Conservation (phyloP, 208 protist species). For the Leptomonas pyrrhocoris region DNA sequence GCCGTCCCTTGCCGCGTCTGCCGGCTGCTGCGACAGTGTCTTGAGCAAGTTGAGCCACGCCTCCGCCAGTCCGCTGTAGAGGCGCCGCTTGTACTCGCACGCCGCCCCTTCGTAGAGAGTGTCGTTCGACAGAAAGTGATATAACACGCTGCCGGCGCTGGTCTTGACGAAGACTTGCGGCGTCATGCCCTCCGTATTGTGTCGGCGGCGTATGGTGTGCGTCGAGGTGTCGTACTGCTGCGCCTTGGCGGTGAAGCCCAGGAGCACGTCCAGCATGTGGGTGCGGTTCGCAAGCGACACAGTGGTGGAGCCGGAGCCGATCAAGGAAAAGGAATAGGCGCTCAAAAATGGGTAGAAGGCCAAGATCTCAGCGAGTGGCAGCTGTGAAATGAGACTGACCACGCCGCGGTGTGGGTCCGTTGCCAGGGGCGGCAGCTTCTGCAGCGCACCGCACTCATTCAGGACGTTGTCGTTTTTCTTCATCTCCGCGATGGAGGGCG, state of each 20-base stretch:
- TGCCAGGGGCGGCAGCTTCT: constrained; percentile 13
- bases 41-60: constrained; percentile 68
- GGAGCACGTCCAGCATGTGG: constrained; percentile 73
- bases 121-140: constrained; percentile 87
- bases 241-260: constrained; percentile 64
- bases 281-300: constrained; percentile 73
- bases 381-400: constrained; percentile 54
- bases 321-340: constrained; percentile 74
- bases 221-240: constrained; percentile 75
- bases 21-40: constrained; percentile 13
- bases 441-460: constrained; percentile 41
- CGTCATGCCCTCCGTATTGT: constrained; percentile 40
- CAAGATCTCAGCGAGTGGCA: constrained; percentile 83
- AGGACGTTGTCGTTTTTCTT: constrained; percentile 59
- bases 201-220: constrained; percentile 52
- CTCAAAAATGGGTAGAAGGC: constrained; percentile 87
- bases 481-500: constrained; percentile 53
- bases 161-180: constrained; percentile 51
- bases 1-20: not conserved
- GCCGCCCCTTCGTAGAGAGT: constrained; percentile 63
- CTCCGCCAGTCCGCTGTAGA: constrained; percentile 84
- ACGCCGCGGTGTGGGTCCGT: constrained; percentile 57
- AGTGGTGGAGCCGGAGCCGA: constrained; percentile 67
- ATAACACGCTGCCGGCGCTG: constrained; percentile 65
- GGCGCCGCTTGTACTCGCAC: constrained; percentile 39